Evolutionary conservation across 2,329 filamentous ascomycete genomes (phyloP).

Genomic region (Diplodia sapinea): DNA sequence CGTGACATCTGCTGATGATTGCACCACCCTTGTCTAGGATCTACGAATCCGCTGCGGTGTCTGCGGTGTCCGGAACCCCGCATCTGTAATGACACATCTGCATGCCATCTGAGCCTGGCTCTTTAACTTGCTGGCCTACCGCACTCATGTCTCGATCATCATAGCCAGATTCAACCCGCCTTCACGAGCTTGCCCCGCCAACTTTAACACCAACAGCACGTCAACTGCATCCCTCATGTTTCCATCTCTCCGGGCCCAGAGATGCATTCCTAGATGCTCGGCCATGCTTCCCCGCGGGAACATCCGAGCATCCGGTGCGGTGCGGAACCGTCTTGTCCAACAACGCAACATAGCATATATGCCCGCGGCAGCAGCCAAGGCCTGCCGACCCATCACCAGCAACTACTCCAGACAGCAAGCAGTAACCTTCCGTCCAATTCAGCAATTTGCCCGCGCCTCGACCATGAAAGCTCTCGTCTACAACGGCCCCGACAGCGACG

Average conservation of each 20-base stretch:
- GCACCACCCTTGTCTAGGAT: constrained; percentile 21
- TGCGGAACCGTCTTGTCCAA: constrained; percentile 15
- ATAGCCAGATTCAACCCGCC: neutral
- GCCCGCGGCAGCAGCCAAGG: neutral
- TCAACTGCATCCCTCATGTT: constrained; percentile 11
- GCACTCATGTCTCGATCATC: constrained; percentile 6
- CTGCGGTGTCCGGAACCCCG: neutral
- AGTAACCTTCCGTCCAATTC: neutral
- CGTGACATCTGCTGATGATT: constrained; percentile 27
- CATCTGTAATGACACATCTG: neutral
- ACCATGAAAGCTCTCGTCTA: constrained; percentile 35
- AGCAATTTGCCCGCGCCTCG: neutral
- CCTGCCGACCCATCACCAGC: constrained; percentile 1
- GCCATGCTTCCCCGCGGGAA: constrained; percentile 10
- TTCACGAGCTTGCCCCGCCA: neutral
- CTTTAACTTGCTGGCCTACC: neutral
- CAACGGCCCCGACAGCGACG: constrained; percentile 28
- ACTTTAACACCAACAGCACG: neutral
- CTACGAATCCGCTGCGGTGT: constrained; percentile 17
- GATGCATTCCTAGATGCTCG: constrained; percentile 15
- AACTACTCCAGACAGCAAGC: neutral
- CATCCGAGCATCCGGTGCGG: neutral
- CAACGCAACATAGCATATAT: constrained; percentile 22
- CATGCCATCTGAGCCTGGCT: neutral
- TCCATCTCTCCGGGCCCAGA: constrained; percentile 2